A percentile compares a stretch with the other conserved stretches of the same genome.
These are phyloP conservation scores for Blepharisma japonicum DNA, from an alignment of 73 alveolate genomes.

Conservation along the genomic window DNA sequence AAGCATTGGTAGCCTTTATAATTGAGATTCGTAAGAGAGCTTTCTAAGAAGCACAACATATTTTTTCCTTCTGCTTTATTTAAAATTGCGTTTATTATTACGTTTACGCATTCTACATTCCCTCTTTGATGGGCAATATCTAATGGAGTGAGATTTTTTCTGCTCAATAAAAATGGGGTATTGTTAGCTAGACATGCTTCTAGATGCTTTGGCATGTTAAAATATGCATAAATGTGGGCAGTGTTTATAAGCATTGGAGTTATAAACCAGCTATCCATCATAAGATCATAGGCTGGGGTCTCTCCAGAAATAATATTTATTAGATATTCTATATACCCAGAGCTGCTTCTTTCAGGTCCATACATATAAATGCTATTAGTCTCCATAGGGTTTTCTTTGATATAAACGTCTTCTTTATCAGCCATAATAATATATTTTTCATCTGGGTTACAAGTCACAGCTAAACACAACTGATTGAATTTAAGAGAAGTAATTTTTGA, in stretches of 20 bases:
- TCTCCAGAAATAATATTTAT: conserved; percentile 10
- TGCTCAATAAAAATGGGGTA: conserved; percentile 1
- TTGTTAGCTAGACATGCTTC: background rate
- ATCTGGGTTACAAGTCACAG: background rate
- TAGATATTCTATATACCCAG: background rate
- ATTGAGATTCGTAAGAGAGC: too few species aligned
- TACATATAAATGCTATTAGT: background rate
- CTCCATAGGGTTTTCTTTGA: background rate
- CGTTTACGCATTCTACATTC: too few species aligned
- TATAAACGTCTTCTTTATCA: background rate
- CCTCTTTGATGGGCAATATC: too few species aligned
- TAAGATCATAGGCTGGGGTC: background rate
- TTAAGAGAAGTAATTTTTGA: background rate
- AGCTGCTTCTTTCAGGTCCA: background rate
- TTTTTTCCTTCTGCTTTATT: too few species aligned
- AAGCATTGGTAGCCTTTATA: too few species aligned
- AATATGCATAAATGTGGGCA: conserved; percentile 19
- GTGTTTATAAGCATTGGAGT: background rate
- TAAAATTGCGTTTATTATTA: too few species aligned
- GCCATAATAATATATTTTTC: background rate
- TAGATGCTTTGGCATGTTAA: background rate
- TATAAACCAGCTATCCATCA: conserved; percentile 1
- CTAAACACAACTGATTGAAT: background rate
- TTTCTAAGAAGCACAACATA: too few species aligned
- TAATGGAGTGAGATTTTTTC: background rate